phyloP scores from a whole-genome alignment of 371 early-diverging fungal species.

The Syncephalastrum monosporum region DNA sequence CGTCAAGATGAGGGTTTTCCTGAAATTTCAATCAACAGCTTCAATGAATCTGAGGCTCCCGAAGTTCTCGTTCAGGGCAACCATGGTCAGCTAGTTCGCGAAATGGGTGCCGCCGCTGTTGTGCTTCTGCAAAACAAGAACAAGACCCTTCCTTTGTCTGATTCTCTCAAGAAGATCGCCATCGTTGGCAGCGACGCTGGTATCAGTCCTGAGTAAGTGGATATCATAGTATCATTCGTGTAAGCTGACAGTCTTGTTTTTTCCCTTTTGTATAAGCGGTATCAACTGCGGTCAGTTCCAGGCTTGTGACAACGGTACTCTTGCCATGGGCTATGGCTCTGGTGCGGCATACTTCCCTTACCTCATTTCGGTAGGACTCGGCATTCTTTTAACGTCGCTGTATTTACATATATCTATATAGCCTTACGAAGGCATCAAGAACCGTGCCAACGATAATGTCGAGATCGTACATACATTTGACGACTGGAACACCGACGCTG shows the following conservation, averaged over 20 bases:
- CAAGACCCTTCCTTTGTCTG: constrained; percentile 34
- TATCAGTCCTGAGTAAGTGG: constrained; percentile 16
- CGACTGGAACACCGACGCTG: constrained; percentile 30
- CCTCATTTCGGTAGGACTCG: constrained; percentile 38
- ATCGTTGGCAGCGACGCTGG: constrained; percentile 56
- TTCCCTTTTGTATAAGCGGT: constrained; percentile 5
- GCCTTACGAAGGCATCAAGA: constrained; percentile 38
- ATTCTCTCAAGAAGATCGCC: constrained; percentile 28
- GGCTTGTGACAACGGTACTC: constrained; percentile 39
- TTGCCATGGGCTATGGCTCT: constrained; percentile 65
- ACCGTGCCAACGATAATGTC: constrained; percentile 29
- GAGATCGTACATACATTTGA: constrained; percentile 18
- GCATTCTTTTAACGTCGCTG: neutral
- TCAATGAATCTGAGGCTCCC: constrained; percentile 8
- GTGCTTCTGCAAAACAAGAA: constrained; percentile 51
- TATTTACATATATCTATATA: neutral
- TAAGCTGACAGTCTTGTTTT: neutral
- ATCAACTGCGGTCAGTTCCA: constrained; percentile 22
- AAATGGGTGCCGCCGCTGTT: constrained; percentile 50
- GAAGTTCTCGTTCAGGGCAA: constrained; percentile 44
- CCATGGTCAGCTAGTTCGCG: constrained; percentile 35
- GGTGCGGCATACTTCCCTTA: constrained; percentile 61
- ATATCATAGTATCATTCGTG: neutral
- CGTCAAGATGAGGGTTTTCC: constrained; percentile 45
- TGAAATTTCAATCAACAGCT: constrained; percentile 22